These are phyloP conservation scores for Salix exigua DNA, from an alignment of 345 rosid species.

Conservation along the genomic window DNA sequence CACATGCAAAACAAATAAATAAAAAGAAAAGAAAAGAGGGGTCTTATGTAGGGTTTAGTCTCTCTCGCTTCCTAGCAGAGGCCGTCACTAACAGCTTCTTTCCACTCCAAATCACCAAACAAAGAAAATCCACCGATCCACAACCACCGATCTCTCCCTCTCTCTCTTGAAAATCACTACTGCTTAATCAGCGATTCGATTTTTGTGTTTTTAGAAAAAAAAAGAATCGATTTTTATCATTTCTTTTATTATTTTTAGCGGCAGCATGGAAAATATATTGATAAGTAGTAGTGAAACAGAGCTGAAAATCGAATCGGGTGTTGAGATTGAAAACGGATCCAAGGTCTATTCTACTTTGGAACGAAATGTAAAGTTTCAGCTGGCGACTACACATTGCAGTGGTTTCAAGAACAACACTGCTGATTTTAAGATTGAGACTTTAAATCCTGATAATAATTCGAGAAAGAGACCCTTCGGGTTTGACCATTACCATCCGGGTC, in stretches of 20 bases:
- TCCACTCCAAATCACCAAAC: neutral
- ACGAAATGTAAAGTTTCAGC: slow-evolving; percentile 61
- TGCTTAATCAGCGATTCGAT: neutral
- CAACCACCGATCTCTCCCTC: neutral
- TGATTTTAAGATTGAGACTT: slow-evolving; percentile 70
- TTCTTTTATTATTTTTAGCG: neutral
- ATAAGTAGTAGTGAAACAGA: neutral
- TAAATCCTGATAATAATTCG: slow-evolving; percentile 46
- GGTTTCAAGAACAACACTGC: slow-evolving; percentile 37
- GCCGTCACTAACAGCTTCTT: neutral
- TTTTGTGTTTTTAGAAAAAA: neutral
- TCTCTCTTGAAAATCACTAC: neutral
- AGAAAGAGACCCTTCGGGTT: slow-evolving; percentile 14
- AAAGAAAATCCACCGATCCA: neutral
- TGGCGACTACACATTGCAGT: slow-evolving; percentile 48
- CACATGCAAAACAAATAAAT: too few relatives aligned
- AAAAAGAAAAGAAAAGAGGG: neutral
- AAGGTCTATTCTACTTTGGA: slow-evolving; percentile 15
- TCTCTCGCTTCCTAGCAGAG: neutral
- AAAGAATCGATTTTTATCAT: neutral
- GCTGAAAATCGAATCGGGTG: neutral
- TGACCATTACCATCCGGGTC: slow-evolving; percentile 1
- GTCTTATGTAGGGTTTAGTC: neutral
- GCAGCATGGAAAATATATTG: neutral
- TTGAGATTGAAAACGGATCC: neutral